A percentile compares a stretch with the other conserved stretches of the same genome.
phyloP scores from a whole-genome alignment of 306 rosid genomes.

The Dryas alaskensis region DNA sequence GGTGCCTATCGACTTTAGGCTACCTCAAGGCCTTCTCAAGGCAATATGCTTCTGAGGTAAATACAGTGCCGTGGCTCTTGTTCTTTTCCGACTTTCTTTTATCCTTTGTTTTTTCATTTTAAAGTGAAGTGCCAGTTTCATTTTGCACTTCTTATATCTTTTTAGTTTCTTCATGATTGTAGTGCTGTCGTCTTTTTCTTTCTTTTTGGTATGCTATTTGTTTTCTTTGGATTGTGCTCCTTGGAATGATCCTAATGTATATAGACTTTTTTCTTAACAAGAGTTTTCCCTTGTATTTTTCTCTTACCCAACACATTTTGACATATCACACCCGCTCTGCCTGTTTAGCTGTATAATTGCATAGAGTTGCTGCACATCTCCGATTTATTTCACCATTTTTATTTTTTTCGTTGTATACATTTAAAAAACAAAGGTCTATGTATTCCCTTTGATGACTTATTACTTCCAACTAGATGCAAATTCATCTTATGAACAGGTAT shows the following conservation, averaged over 20 bases:
- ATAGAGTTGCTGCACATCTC: no score
- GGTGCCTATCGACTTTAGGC: conserved; percentile 91
- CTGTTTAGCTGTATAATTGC: no score
- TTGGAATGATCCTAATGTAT: not conserved
- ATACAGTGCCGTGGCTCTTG: not conserved
- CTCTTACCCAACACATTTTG: no score
- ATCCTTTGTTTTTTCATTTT: not conserved
- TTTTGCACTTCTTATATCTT: not conserved
- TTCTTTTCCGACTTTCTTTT: not conserved
- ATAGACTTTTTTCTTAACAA: not conserved
- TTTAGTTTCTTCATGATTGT: not conserved
- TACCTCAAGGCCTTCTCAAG: conserved; percentile 95
- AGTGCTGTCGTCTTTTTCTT: not conserved
- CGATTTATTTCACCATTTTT: no score
- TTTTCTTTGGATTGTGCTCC: not conserved
- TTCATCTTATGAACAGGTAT: no score
- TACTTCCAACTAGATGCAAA: no score
- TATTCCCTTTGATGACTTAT: no score
- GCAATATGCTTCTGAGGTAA: conserved; percentile 97
- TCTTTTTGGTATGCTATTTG: not conserved
- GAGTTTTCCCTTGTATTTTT: not conserved
- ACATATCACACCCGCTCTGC: no score
- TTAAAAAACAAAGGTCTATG: no score
- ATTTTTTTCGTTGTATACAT: no score
- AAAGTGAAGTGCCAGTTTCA: not conserved